These are phyloP conservation scores for Flaveria trinervia DNA, from an alignment of 129 eudicot genomes.

Conservation along the genomic window DNA sequence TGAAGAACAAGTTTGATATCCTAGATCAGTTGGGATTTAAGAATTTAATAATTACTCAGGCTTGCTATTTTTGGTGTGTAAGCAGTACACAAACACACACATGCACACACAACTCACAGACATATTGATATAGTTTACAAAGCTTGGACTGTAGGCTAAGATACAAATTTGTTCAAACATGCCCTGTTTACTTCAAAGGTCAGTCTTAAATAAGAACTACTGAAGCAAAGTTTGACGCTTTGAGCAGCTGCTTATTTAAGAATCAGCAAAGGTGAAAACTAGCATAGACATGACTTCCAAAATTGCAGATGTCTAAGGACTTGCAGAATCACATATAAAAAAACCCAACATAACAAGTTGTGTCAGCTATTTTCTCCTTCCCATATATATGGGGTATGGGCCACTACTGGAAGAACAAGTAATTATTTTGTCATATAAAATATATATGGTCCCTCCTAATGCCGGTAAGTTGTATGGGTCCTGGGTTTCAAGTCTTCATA, in stretches of 20 bases:
- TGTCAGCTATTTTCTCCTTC: slow-evolving; percentile 7
- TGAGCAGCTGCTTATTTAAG: background rate
- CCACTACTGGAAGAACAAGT: background rate
- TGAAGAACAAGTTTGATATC: background rate
- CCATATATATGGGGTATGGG: background rate
- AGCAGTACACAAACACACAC: background rate
- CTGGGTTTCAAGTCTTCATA: background rate
- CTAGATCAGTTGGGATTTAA: background rate
- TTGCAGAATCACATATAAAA: background rate
- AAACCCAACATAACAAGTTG: background rate
- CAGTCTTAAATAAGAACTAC: background rate
- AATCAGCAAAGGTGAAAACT: background rate
- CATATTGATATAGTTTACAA: slow-evolving; percentile 1
- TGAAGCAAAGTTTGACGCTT: background rate
- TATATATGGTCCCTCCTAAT: background rate
- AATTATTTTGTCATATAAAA: slow-evolving; percentile 4
- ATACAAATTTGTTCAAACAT: slow-evolving; percentile 3
- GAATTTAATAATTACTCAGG: background rate
- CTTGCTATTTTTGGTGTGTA: background rate
- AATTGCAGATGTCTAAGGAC: background rate
- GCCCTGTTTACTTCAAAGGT: slow-evolving; percentile 16
- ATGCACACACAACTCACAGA: background rate
- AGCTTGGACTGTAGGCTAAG: slow-evolving; percentile 1
- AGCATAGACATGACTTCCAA: background rate
- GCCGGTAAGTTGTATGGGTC: background rate